phyloP scores from a whole-genome alignment of 192 early-diverging fungal species.

The Dispira simplex region DNA sequence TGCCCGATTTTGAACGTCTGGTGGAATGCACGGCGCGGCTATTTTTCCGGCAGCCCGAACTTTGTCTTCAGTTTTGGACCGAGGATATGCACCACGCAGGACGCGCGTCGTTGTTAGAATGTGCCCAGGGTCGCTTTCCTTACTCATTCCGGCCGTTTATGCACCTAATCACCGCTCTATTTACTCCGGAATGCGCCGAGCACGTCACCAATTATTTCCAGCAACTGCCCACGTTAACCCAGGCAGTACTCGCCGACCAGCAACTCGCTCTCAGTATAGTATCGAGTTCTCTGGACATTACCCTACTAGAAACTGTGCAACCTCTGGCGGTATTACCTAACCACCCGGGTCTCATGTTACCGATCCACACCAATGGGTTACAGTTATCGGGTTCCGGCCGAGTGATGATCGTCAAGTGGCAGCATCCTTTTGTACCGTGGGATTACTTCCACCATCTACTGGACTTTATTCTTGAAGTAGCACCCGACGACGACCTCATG shows the following conservation, averaged over 20 bases:
- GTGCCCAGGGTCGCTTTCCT: background rate
- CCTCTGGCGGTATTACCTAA: conserved; percentile 2
- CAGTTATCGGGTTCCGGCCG: background rate
- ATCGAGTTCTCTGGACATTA: background rate
- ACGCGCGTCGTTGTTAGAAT: conserved; percentile 3
- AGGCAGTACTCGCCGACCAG: background rate
- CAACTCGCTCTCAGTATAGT: background rate
- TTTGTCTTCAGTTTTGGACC: conserved; percentile 9
- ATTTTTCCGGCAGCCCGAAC: conserved; percentile 2
- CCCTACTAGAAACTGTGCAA: too few relatives aligned
- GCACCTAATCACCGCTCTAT: background rate
- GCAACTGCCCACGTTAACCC: conserved; percentile 3
- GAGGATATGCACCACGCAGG: background rate
- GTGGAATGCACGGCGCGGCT: conserved; percentile 1
- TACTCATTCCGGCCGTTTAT: conserved; percentile 6
- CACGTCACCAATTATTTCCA: background rate
- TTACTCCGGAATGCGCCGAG: conserved; percentile 4
- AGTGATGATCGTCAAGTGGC: background rate
- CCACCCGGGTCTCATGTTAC: background rate
- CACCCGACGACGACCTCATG: background rate
- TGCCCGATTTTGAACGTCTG: conserved; percentile 5
- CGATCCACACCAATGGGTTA: background rate
- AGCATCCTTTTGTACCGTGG: background rate
- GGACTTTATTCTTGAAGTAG: background rate
- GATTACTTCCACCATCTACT: conserved; percentile 10